Conservation (phyloP, 2,329 filamentous ascomycete species). For the Penicillium aurantiogriseum region DNA sequence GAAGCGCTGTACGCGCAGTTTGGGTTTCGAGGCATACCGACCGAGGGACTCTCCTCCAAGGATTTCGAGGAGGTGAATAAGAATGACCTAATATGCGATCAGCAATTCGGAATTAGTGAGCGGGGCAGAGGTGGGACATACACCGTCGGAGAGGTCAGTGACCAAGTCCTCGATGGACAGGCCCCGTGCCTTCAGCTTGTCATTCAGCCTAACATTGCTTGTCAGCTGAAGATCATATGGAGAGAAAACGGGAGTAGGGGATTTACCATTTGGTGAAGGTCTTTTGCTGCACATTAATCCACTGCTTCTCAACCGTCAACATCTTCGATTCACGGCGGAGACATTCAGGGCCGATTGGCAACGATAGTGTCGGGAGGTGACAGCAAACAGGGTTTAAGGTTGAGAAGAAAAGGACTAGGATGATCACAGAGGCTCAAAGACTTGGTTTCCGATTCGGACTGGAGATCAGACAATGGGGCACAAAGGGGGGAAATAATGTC, state of each 20-base stretch:
- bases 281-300: conserved; percentile 87
- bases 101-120: conserved; percentile 1
- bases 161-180: conserved; percentile 85
- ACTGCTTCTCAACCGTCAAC: conserved; percentile 59
- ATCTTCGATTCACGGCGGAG: conserved; percentile 32
- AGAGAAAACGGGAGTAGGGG: neutral
- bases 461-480: conserved; percentile 7
- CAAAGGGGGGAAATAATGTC: conserved; percentile 4
- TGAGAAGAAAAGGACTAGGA: neutral
- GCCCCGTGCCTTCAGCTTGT: conserved; percentile 77
- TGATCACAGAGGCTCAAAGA: conserved; percentile 5
- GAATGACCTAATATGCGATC: conserved; percentile 64
- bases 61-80: conserved; percentile 96
- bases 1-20: conserved; percentile 92
- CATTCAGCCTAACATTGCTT: conserved; percentile 72
- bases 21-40: conserved; percentile 93
- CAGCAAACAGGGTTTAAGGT: conserved; percentile 8
- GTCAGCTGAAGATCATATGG: neutral
- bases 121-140: conserved; percentile 50
- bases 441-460: conserved; percentile 14
- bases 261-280: conserved; percentile 94
- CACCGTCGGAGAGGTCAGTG: conserved; percentile 86
- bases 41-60: conserved; percentile 92
- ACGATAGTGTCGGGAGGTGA: conserved; percentile 3
- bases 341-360: conserved; percentile 34